Evolutionary conservation across 163 green algal genomes (phyloP), one percentile per base, ranked within the genome.

Genomic region (Coccomyxa subellipsoidea): DNA sequence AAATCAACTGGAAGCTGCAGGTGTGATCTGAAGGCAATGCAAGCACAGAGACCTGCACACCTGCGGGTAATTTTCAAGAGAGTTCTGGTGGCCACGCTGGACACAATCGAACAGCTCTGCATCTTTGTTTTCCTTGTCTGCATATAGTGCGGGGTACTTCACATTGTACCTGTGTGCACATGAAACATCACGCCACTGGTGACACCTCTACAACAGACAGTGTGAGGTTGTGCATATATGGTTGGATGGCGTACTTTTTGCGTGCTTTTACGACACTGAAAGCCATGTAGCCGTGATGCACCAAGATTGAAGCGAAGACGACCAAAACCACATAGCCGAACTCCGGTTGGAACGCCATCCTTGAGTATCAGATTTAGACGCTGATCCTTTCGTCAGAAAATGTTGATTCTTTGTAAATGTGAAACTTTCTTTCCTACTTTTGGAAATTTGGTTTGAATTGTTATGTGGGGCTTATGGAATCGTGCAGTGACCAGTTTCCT

Each of bases 51-150:
- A n/a, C n/a, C n/a, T n/a, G n/a, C n/a, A 18, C 47, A 39, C 70
- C 70, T 77, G 70, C 8, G 78, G 78, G 18, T 76, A 47, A 84
- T 90, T 90, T 83, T 96, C 92, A 37, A 96, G 83, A 4, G 79
- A 86, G 85, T 94, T 94, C 86, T 94, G 90, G 81, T 93, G 90
- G 1, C 76, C 91, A 21, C 88, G 79, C 75, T 92, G 88, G 21
- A 90, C 79, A 83, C 90, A 95, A 84, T 95, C 94, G 85, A 92
- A 95, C n/a, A 71, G 38, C 15, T 90, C 87, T 29, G 79, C 85
- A 27, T 84, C 69, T 7, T 38, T 78, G 69, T 88, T 76, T 9
- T 35, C 29, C 66, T 32, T 37, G 0, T 84, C 83, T 31, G 90
- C 88, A 73, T 93, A 94, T n/a, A 95, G 71, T 1, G 54, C 73